A percentile compares a stretch with the other conserved stretches of the same genome.
Evolutionary conservation across 352 stramenopile species (phyloP).

Genomic region (Aphanomyces astaci): DNA sequence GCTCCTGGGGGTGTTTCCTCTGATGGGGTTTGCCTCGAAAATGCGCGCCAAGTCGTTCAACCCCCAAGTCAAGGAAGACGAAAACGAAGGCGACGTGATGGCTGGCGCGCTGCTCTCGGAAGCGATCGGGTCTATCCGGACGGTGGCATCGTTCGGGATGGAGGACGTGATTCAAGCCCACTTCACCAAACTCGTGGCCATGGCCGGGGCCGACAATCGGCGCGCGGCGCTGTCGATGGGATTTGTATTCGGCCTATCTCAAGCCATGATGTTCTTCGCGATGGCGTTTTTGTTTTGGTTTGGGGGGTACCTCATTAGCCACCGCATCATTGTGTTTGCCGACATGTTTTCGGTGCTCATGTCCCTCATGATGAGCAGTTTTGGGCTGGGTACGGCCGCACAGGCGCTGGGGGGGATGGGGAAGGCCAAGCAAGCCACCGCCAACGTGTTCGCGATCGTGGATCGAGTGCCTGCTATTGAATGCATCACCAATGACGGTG

Average conservation of each 20-base stretch:
- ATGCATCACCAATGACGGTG: slow-evolving; percentile 22
- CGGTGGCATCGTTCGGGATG: slow-evolving; percentile 42
- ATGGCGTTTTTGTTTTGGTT: slow-evolving; percentile 53
- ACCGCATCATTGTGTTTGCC: slow-evolving; percentile 36
- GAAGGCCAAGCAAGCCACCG: slow-evolving; percentile 51
- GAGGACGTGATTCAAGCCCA: slow-evolving; percentile 27
- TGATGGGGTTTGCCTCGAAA: slow-evolving; percentile 35
- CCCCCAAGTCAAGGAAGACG: slow-evolving; percentile 32
- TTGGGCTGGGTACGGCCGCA: slow-evolving; percentile 46
- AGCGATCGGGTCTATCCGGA: slow-evolving; percentile 46
- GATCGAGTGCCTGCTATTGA: slow-evolving; percentile 50
- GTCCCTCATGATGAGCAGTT: slow-evolving; percentile 44
- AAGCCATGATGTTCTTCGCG: slow-evolving; percentile 40
- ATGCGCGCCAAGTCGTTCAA: slow-evolving; percentile 38
- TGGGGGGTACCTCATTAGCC: slow-evolving; percentile 37
- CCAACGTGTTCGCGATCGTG: slow-evolving; percentile 73
- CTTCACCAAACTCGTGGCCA: slow-evolving; percentile 30
- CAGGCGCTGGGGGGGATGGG: slow-evolving; percentile 38
- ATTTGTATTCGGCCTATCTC: slow-evolving; percentile 37
- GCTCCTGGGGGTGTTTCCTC: slow-evolving; percentile 44
- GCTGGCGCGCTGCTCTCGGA: slow-evolving; percentile 38
- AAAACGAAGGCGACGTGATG: slow-evolving; percentile 34
- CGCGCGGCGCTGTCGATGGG: slow-evolving; percentile 33
- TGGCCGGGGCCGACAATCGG: slow-evolving; percentile 31
- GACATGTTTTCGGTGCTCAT: slow-evolving; percentile 47